These are phyloP conservation scores for Hirschfeldia incana DNA, from an alignment of 345 rosid genomes.

Conservation along the genomic window DNA sequence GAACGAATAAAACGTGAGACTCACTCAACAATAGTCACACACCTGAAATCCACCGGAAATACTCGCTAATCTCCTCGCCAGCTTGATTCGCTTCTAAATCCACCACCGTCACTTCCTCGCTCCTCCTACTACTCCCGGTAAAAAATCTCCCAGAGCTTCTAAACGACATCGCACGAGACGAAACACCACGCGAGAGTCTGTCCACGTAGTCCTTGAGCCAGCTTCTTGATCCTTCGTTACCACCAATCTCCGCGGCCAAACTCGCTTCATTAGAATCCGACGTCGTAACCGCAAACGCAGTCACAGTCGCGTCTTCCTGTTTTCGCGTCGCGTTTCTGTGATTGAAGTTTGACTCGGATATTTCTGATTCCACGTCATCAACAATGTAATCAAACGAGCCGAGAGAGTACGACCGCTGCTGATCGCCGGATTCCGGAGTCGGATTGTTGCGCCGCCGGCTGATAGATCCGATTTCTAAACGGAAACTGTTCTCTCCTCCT, in stretches of 20 bases:
- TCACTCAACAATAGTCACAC: slow-evolving; percentile 42
- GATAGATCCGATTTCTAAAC: slow-evolving; percentile 87
- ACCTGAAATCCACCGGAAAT: slow-evolving; percentile 72
- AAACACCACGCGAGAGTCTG: slow-evolving; percentile 55
- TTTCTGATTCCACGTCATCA: slow-evolving; percentile 73
- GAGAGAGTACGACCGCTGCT: slow-evolving; percentile 64
- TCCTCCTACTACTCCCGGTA: slow-evolving; percentile 81
- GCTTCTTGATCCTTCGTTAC: slow-evolving; percentile 52
- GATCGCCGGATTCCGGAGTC: slow-evolving; percentile 34
- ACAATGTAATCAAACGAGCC: slow-evolving; percentile 86
- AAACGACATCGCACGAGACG: slow-evolving; percentile 45
- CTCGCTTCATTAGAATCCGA: slow-evolving; percentile 35
- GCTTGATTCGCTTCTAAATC: slow-evolving; percentile 68
- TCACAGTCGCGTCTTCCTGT: slow-evolving; percentile 39
- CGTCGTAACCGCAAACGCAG: slow-evolving; percentile 19
- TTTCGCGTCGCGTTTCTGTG: slow-evolving; percentile 45
- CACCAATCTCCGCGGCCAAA: slow-evolving; percentile 58
- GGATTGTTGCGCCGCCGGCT: slow-evolving; percentile 63
- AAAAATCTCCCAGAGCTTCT: slow-evolving; percentile 86
- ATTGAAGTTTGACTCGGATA: slow-evolving; percentile 47
- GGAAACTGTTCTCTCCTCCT: slow-evolving; percentile 58
- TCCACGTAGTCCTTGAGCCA: slow-evolving; percentile 91
- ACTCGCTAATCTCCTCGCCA: slow-evolving; percentile 91
- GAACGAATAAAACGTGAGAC: slow-evolving; percentile 3
- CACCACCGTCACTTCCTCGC: slow-evolving; percentile 41